Conservation (phyloP, 2,329 filamentous ascomycete genomes). For the Leptoxyphium fumago region DNA sequence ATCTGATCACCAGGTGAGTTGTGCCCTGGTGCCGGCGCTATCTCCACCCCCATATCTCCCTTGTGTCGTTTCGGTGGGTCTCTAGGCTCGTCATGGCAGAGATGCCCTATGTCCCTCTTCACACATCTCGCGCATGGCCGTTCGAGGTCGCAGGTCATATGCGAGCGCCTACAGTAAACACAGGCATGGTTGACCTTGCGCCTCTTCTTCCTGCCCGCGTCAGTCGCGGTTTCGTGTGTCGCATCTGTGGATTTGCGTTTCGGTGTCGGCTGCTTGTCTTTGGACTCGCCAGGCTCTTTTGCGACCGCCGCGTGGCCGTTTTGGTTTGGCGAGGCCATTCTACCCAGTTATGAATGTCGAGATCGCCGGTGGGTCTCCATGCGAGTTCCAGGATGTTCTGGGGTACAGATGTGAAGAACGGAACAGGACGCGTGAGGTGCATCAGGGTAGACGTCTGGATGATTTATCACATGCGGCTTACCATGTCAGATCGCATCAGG, state of each 20-base stretch:
- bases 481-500: too few species aligned
- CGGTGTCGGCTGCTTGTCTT: constrained; percentile 1
- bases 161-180: constrained; percentile 39
- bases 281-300: background rate
- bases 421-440: too few species aligned
- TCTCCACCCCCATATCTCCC: constrained; percentile 26
- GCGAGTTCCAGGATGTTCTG: background rate
- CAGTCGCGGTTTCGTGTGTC: constrained; percentile 2
- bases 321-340: background rate
- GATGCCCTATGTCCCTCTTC: constrained; percentile 94
- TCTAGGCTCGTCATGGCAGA: constrained; percentile 94
- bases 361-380: background rate
- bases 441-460: too few species aligned
- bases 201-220: constrained; percentile 30
- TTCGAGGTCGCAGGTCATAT: constrained; percentile 49
- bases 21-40: constrained; percentile 13
- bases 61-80: constrained; percentile 76
- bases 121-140: constrained; percentile 94
- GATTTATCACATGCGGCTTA: too few species aligned
- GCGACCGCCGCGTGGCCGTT: background rate
- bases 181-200: constrained; percentile 42
- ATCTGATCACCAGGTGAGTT: constrained; percentile 1
- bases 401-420: too few species aligned
- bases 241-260: constrained; percentile 13
- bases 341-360: background rate